Percentiles rank a stretch among this genome's conserved stretches.
phyloP scores from a whole-genome alignment of 768 basidiomycete species.

The Mycena albidolilacea region DNA sequence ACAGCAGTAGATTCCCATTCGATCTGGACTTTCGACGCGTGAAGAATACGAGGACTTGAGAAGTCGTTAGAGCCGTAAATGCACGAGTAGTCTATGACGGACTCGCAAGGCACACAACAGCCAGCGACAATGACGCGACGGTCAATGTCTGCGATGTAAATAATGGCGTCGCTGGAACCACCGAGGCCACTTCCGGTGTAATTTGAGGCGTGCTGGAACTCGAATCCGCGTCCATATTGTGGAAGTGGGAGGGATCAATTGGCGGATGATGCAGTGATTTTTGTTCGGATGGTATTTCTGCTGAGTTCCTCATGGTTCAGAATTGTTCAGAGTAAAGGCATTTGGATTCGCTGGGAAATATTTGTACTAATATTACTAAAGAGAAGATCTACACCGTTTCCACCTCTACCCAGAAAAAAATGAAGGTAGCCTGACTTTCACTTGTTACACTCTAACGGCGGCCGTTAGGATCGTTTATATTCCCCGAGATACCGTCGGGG shows the following conservation, averaged over 20 bases:
- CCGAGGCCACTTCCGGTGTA: conserved; percentile 45
- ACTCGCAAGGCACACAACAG: conserved; percentile 62
- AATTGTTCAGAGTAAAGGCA: too few species aligned
- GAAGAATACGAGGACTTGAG: conserved; percentile 61
- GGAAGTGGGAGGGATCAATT: background rate
- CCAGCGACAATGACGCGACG: conserved; percentile 60
- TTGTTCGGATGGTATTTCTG: too few species aligned
- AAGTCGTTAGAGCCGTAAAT: conserved; percentile 16
- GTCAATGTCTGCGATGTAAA: conserved; percentile 58
- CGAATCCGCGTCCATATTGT: conserved; percentile 37
- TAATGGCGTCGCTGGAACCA: conserved; percentile 50
- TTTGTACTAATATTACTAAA: background rate
- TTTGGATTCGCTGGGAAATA: too few species aligned
- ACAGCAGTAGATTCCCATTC: conserved; percentile 73
- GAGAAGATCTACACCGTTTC: conserved; percentile 7
- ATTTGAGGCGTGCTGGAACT: conserved; percentile 42
- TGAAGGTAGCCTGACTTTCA: background rate
- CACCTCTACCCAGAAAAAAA: background rate
- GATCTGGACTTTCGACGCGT: conserved; percentile 60
- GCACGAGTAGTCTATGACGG: conserved; percentile 40
- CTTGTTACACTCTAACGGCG: conserved; percentile 14
- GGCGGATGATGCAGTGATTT: too few species aligned
- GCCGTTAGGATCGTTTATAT: conserved; percentile 50
- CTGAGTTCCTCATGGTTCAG: too few species aligned
- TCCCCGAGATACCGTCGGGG: conserved; percentile 48